phyloP scores from a whole-genome alignment of 441 rosid species.

The Croton laevigatus region DNA sequence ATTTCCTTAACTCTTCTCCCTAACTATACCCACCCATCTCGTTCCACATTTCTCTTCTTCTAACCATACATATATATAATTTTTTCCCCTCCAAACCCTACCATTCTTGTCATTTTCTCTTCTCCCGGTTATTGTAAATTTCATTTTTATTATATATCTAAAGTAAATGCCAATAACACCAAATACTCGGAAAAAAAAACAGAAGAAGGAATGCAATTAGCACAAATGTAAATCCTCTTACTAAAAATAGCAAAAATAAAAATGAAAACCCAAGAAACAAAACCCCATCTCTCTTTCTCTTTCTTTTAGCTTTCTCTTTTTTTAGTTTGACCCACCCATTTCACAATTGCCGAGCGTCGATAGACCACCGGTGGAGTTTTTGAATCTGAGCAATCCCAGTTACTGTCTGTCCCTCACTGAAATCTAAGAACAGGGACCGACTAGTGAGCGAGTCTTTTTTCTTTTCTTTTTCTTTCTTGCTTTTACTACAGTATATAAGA shows the following conservation, averaged over 20 bases:
- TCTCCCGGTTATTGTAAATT: not conserved
- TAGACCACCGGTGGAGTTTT: conserved; percentile 50
- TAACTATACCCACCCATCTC: conserved; percentile 19
- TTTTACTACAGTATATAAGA: conserved; percentile 8
- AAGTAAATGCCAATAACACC: conserved; percentile 21
- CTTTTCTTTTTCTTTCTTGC: conserved; percentile 26
- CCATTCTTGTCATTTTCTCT: conserved; percentile 1
- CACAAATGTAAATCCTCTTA: conserved; percentile 52
- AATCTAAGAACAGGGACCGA: conserved; percentile 39
- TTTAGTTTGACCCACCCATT: conserved; percentile 40
- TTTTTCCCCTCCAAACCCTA: conserved; percentile 19
- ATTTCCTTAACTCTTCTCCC: not conserved
- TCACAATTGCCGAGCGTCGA: conserved; percentile 75
- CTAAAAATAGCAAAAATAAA: conserved; percentile 51
- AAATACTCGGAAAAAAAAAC: conserved; percentile 27
- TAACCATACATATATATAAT: not conserved
- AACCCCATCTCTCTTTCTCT: not conserved
- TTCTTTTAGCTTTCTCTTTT: conserved; percentile 30
- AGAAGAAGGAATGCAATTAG: conserved; percentile 36
- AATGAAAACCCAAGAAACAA: not conserved
- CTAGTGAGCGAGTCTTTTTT: conserved; percentile 9
- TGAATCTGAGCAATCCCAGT: conserved; percentile 49
- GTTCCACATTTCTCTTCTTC: conserved; percentile 29
- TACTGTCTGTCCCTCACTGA: conserved; percentile 51
- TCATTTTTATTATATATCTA: not conserved